A percentile compares a stretch with the other conserved stretches of the same genome.
Conservation (phyloP, 768 basidiomycete genomes). For the Dentipellis sp. region DNA sequence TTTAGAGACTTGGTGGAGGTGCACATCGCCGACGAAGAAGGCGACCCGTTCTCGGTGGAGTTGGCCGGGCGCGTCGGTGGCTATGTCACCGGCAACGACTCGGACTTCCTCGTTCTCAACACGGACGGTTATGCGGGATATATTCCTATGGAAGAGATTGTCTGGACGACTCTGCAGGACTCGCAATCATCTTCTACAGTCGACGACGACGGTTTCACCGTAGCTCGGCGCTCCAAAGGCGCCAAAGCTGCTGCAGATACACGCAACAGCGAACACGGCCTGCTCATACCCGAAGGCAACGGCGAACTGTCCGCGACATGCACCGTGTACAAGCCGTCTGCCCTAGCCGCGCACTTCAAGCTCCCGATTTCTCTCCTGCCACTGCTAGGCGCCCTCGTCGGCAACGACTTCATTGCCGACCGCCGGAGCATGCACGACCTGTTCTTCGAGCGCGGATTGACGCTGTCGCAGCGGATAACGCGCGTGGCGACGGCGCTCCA, state of each 20-base stretch:
- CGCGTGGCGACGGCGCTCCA: conserved; percentile 51
- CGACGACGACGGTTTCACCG: conserved; percentile 48
- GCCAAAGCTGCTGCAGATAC: conserved; percentile 25
- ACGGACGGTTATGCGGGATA: conserved; percentile 71
- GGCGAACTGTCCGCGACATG: conserved; percentile 42
- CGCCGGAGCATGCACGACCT: conserved; percentile 34
- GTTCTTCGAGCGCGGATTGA: conserved; percentile 59
- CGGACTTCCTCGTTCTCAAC: conserved; percentile 75
- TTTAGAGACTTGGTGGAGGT: conserved; percentile 33
- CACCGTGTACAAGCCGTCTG: conserved; percentile 49
- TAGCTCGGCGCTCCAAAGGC: conserved; percentile 46
- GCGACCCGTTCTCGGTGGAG: conserved; percentile 78
- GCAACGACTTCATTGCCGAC: conserved; percentile 66
- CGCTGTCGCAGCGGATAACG: conserved; percentile 54
- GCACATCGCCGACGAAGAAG: conserved; percentile 75
- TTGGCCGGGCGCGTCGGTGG: conserved; percentile 65
- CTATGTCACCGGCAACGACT: conserved; percentile 73
- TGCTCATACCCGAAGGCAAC: conserved; percentile 41
- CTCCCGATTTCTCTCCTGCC: conserved; percentile 68
- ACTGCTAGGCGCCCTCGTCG: conserved; percentile 67
- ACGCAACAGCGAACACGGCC: conserved; percentile 18
- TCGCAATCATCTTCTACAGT: conserved; percentile 20
- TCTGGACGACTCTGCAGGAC: conserved; percentile 39
- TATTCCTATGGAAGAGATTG: conserved; percentile 67
- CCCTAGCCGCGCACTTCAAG: conserved; percentile 54